Conservation (phyloP, 2,329 filamentous ascomycete genomes). For the Alternaria angustiovoidea region DNA sequence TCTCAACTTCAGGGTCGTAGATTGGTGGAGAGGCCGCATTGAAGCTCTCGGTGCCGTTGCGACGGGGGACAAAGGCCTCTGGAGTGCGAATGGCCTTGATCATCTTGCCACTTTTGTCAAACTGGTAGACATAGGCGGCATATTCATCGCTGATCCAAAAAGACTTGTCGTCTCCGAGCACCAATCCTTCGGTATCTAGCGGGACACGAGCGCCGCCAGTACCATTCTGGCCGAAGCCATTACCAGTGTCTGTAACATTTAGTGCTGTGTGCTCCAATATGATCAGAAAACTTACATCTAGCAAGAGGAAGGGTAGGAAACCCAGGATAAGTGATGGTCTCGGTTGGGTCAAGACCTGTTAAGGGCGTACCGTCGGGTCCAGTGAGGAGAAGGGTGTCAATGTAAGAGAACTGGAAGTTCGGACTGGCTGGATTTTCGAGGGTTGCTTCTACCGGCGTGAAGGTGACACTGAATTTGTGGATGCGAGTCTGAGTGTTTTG, state of each 20-base stretch:
- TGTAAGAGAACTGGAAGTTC: slow-evolving; percentile 69
- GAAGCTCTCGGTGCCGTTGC: slow-evolving; percentile 69
- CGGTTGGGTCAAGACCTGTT: slow-evolving; percentile 51
- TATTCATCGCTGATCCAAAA: slow-evolving; percentile 72
- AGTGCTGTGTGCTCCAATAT: not conserved
- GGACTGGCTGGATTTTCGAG: slow-evolving; percentile 62
- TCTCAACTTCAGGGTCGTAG: slow-evolving; percentile 61
- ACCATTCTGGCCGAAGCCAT: slow-evolving; percentile 71
- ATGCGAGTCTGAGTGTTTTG: slow-evolving; percentile 72
- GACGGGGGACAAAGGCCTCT: slow-evolving; percentile 68
- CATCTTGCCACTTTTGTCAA: slow-evolving; percentile 66
- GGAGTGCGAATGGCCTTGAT: slow-evolving; percentile 70
- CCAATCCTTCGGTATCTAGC: slow-evolving; percentile 73
- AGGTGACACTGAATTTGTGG: slow-evolving; percentile 70
- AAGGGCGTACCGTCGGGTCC: slow-evolving; percentile 69
- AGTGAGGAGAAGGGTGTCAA: slow-evolving; percentile 70
- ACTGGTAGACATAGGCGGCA: slow-evolving; percentile 75
- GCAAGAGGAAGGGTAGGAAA: slow-evolving; percentile 70
- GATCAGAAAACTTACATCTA: slow-evolving; percentile 54
- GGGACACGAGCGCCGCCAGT: slow-evolving; percentile 66
- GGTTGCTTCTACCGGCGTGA: slow-evolving; percentile 65
- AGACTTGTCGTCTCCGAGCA: slow-evolving; percentile 65
- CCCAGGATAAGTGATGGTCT: slow-evolving; percentile 58
- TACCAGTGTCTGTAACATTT: slow-evolving; percentile 58
- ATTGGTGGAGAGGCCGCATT: slow-evolving; percentile 69